phyloP scores from a whole-genome alignment of 768 basidiomycete genomes.

The Cubamyces lactineus region DNA sequence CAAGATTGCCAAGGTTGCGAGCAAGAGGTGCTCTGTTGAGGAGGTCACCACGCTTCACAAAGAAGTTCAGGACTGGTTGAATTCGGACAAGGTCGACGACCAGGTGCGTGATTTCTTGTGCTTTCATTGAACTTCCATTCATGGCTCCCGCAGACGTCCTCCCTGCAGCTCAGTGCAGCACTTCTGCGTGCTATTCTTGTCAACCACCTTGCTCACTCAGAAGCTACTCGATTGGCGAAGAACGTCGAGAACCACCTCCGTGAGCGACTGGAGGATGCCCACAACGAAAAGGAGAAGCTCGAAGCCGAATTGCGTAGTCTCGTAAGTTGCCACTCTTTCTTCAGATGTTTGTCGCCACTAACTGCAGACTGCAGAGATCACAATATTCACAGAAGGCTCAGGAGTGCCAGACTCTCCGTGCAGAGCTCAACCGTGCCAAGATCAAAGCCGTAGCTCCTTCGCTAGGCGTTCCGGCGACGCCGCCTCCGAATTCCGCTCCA shows the following conservation, averaged over 20 bases:
- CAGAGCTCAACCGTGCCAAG: slow-evolving; percentile 63
- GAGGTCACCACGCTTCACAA: slow-evolving; percentile 78
- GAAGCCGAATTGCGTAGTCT: slow-evolving; percentile 75
- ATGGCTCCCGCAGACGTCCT: slow-evolving; percentile 51
- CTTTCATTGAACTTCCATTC: slow-evolving; percentile 5
- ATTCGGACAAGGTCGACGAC: slow-evolving; percentile 60
- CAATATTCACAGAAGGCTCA: slow-evolving; percentile 69
- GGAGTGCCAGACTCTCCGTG: slow-evolving; percentile 69
- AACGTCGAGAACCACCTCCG: slow-evolving; percentile 62
- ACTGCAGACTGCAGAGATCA: slow-evolving; percentile 47
- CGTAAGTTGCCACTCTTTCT: slow-evolving; percentile 38
- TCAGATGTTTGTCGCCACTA: slow-evolving; percentile 16
- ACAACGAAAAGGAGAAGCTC: slow-evolving; percentile 58
- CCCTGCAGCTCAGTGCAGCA: slow-evolving; percentile 75
- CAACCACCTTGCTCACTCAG: slow-evolving; percentile 81
- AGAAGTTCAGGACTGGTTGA: slow-evolving; percentile 79
- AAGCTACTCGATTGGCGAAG: slow-evolving; percentile 71
- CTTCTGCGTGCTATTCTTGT: slow-evolving; percentile 81
- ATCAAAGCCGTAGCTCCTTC: slow-evolving; percentile 46
- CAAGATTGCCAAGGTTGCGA: slow-evolving; percentile 77
- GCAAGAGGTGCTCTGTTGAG: slow-evolving; percentile 87
- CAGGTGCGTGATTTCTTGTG: slow-evolving; percentile 50
- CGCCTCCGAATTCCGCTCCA: slow-evolving; percentile 28
- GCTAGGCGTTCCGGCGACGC: slow-evolving; percentile 35
- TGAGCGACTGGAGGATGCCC: slow-evolving; percentile 66